Percentiles rank a stretch among this genome's conserved stretches.
These are phyloP conservation scores for Schwanniomyces etchellsii DNA, from an alignment of 1,139 yeast genomes.

Conservation along the genomic window DNA sequence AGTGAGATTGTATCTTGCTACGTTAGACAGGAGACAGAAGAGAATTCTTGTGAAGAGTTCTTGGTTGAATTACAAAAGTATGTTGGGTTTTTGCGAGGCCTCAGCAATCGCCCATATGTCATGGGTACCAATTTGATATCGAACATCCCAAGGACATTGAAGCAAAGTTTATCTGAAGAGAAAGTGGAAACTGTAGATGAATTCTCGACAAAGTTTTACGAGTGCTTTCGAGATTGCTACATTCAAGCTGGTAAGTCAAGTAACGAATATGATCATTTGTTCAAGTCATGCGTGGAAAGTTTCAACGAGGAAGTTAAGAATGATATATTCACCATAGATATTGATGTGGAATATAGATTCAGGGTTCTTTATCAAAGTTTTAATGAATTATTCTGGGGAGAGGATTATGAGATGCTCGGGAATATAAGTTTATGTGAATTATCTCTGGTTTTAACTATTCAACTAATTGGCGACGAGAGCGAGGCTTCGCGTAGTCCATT, in stretches of 20 bases:
- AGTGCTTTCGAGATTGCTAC: slow-evolving; percentile 11
- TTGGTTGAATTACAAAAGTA: slow-evolving; percentile 18
- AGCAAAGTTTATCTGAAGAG: slow-evolving; percentile 13
- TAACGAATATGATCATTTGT: slow-evolving; percentile 8
- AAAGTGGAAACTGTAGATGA: slow-evolving; percentile 27
- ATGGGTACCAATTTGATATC: slow-evolving; percentile 15
- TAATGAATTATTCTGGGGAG: slow-evolving; percentile 34
- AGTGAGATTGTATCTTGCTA: no score
- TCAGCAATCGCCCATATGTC: slow-evolving; percentile 18
- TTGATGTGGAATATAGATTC: slow-evolving; percentile 29
- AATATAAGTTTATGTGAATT: slow-evolving; percentile 20
- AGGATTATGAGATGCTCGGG: slow-evolving; percentile 24
- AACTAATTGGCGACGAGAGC: slow-evolving; percentile 24
- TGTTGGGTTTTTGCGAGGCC: slow-evolving; percentile 14
- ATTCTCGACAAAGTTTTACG: slow-evolving; percentile 21
- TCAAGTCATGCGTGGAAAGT: slow-evolving; percentile 22
- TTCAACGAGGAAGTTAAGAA: slow-evolving; percentile 20
- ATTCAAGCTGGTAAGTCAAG: slow-evolving; percentile 9
- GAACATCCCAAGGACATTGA: slow-evolving; percentile 19
- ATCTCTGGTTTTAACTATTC: slow-evolving; percentile 30
- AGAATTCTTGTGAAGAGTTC: slow-evolving; percentile 5
- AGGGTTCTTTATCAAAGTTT: slow-evolving; percentile 25
- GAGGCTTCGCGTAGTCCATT: slow-evolving; percentile 13
- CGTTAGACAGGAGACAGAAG: background rate
- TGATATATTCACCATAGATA: slow-evolving; percentile 24